Base-by-base conservation (phyloP, 129 eudicot species). In the carrot (Daucus carota) region DNA sequence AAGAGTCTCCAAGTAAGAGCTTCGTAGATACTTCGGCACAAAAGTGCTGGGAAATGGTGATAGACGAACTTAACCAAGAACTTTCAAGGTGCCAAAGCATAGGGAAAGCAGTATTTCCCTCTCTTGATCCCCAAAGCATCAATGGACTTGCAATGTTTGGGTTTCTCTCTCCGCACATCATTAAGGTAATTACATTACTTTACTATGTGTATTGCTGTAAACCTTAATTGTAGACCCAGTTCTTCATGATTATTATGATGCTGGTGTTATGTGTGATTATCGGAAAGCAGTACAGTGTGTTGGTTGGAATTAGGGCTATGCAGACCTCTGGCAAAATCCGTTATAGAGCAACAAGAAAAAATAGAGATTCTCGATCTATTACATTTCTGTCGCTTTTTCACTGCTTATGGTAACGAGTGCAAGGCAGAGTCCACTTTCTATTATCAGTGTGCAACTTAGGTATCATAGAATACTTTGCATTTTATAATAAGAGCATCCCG, bases 61-160 rank as follows among this genome's bases (percentile, higher is more conserved):
- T 82, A 18, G 59, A 82, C 11, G 84, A 81, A 75, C 75, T 90
- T 40, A 84, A 81, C 73, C 82, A 84, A 81, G 89, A 86, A 80
- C 81, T 87, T 14, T 15, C 14, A 20, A 85, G 50, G 17, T 80
- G 67, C 40, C 41, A 34, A 44, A 32, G 70, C 77, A 57, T 47
- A 69, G 87, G 69, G 54, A 65, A 57, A 68, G 87, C 79, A 24
- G 28, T 65, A 7, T 83, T 82, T 31, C 77, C 79, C 29, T 16
- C 83, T 44, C 84, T 60, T 75, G 84, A 82, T 28, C 75, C 77
- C 8, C 45, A 43, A 52, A 79, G 76, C 79, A 77, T 88, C 73
- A 77, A 78, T 20, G 96, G 93, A 74, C 87, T 88, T 54, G 78
- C 80, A 83, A 88, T 90, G 96, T 90, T 88, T 79, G 96, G 96